These are phyloP conservation scores for Botrytis medusae DNA, from an alignment of 2,329 filamentous ascomycete genomes.

Conservation along the genomic window DNA sequence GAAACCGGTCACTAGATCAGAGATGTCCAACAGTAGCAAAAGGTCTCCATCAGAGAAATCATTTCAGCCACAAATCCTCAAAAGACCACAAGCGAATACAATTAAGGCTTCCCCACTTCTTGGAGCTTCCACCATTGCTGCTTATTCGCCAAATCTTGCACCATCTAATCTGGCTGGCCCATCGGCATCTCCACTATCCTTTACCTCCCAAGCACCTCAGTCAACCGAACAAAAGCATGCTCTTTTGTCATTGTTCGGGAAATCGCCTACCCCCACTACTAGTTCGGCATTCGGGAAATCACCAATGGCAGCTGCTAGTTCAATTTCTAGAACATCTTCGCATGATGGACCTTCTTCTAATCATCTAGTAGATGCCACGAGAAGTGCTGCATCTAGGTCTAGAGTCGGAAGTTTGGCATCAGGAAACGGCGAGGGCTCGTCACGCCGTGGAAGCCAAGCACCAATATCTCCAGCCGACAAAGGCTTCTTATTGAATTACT, in stretches of 20 bases:
- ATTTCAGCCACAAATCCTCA: constrained; percentile 55
- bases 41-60: constrained; percentile 42
- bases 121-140: constrained; percentile 32
- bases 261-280: constrained; percentile 23
- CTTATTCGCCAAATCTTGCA: constrained; percentile 31
- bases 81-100: constrained; percentile 46
- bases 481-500: constrained; percentile 72
- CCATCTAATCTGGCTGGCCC: constrained; percentile 1
- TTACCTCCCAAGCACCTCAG: constrained; percentile 40
- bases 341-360: constrained; percentile 22
- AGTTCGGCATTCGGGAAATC: constrained; percentile 33
- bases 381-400: constrained; percentile 29
- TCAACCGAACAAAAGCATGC: constrained; percentile 48
- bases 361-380: constrained; percentile 24
- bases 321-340: constrained; percentile 19
- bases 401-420: constrained; percentile 38
- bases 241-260: constrained; percentile 41
- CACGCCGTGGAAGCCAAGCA: constrained; percentile 50
- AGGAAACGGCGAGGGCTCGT: constrained; percentile 27
- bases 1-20: background rate
- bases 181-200: constrained; percentile 12
- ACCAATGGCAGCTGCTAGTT: constrained; percentile 19
- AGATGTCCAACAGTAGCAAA: constrained; percentile 11
- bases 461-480: constrained; percentile 69
- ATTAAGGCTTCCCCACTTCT: constrained; percentile 24